A percentile compares a stretch with the other conserved stretches of the same genome.
Evolutionary conservation across 345 rosid species (phyloP).

Genomic region (Eutrema yunnanense): DNA sequence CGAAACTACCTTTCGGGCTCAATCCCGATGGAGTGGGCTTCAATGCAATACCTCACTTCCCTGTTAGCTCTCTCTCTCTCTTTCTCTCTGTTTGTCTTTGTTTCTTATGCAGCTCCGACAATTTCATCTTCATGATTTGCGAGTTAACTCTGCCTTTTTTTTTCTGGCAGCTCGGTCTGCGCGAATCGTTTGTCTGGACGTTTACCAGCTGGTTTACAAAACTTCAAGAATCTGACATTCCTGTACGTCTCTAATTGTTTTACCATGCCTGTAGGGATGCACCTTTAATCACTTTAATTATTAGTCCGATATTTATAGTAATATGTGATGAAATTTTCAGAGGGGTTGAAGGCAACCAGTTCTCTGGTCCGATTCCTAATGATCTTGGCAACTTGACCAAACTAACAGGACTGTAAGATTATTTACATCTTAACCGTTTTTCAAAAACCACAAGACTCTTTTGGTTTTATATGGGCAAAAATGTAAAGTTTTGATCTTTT

Average conservation of each 20-base stretch:
- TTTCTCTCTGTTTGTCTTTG: neutral
- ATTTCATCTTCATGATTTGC: neutral
- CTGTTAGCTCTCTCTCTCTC: constrained; percentile 35
- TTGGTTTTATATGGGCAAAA: neutral
- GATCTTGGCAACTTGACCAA: constrained; percentile 44
- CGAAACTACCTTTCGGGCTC: constrained; percentile 46
- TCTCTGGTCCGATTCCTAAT: constrained; percentile 42
- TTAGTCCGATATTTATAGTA: neutral
- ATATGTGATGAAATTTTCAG: constrained; percentile 23
- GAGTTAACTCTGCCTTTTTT: neutral
- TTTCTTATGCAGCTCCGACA: neutral
- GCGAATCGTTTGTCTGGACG: constrained; percentile 45
- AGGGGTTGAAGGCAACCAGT: constrained; percentile 43
- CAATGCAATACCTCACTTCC: constrained; percentile 26
- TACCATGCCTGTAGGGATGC: neutral
- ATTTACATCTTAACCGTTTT: neutral
- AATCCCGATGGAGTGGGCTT: constrained; percentile 53
- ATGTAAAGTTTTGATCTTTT: neutral
- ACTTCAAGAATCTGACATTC: constrained; percentile 34
- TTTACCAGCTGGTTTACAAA: constrained; percentile 40
- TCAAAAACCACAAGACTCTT: neutral
- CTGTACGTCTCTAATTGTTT: constrained; percentile 28
- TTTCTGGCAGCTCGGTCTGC: constrained; percentile 32
- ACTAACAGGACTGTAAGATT: constrained; percentile 37
- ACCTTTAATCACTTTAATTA: neutral